A percentile compares a stretch with the other conserved stretches of the same genome.
Evolutionary conservation across 768 basidiomycete genomes (phyloP).

Genomic region (Macrolepiota albuminosa): DNA sequence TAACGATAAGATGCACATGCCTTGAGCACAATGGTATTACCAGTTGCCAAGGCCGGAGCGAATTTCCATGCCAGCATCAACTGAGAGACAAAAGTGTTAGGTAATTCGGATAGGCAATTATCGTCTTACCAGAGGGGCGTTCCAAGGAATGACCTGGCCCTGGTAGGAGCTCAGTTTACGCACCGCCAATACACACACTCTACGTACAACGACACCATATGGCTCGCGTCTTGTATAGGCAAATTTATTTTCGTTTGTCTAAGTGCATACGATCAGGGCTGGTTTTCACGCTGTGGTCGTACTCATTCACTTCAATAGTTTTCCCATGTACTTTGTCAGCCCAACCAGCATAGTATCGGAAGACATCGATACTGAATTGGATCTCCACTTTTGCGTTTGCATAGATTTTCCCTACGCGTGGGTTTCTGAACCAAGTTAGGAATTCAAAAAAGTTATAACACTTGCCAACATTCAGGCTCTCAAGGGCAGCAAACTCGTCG

Average conservation of each 20-base stretch:
- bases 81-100: constrained; percentile 1
- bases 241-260: constrained; percentile 24
- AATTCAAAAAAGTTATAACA: not conserved
- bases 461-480: too few species aligned
- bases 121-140: constrained; percentile 27
- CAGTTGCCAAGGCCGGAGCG: constrained; percentile 30
- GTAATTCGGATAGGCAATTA: not conserved
- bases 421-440: not conserved
- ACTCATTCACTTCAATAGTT: not conserved
- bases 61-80: constrained; percentile 25
- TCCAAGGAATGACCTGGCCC: constrained; percentile 56
- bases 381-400: constrained; percentile 46
- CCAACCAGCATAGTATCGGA: too few species aligned
- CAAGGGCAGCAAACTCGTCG: too few species aligned
- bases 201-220: constrained; percentile 35
- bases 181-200: constrained; percentile 19
- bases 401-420: constrained; percentile 50
- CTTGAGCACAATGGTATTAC: constrained; percentile 31
- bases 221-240: constrained; percentile 48
- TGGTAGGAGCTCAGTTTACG: constrained; percentile 21
- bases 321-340: too few species aligned
- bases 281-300: not conserved
- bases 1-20: not conserved
- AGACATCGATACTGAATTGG: constrained; percentile 9
- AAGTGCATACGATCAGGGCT: too few species aligned